Evolutionary conservation across 148 eudicot genomes (phyloP), one percentile per base, ranked within the genome.

Genomic region (Spergularia bocconei): DNA sequence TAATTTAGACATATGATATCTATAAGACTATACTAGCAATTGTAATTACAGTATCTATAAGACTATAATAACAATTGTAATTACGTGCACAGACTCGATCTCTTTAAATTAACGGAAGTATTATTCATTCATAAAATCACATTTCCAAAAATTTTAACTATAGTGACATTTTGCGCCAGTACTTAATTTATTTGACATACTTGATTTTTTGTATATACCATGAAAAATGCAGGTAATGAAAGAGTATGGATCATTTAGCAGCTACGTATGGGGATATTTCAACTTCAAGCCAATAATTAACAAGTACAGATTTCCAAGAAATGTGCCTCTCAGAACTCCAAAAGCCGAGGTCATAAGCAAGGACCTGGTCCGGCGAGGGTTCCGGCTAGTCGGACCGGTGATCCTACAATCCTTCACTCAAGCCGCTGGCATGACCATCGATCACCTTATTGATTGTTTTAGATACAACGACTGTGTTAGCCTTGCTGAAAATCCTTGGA

Each of bases 401-500:
- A 91, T 96, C 65, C 86, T 85, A 44, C 89, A 92, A 21, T 95
- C 99, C 20, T 96, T 96, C 90, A 89, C 91, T 86, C 99, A 96
- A 79, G 98, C 93, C 13, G 87, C 97, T 23, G 99, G 99, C n/a
- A 86, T 96, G 92, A 83, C 90, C 36, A 91, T 92, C 75, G 99
- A 96, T 75, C 99, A 96, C 77, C 88, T 96, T 33, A 91, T 92
- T 71, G 97, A 92, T 78, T 96, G 99, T 78, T 92, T 84, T 84
- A 85, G 99, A 78, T 88, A 86, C 60, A 74, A 75, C 67, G 95
- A 96, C 14, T 96, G 99, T 69, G 91, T 92, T 10, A 84, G 81
- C 60, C 91, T 89, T 78, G 98, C 99, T 60, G 99, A 96, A 79
- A 89, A 92, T 82, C 95, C 99, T 48, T 92, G 98, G 98, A 88